Conservation (phyloP, 78 protist species). For the Andalucia godoyi region DNA sequence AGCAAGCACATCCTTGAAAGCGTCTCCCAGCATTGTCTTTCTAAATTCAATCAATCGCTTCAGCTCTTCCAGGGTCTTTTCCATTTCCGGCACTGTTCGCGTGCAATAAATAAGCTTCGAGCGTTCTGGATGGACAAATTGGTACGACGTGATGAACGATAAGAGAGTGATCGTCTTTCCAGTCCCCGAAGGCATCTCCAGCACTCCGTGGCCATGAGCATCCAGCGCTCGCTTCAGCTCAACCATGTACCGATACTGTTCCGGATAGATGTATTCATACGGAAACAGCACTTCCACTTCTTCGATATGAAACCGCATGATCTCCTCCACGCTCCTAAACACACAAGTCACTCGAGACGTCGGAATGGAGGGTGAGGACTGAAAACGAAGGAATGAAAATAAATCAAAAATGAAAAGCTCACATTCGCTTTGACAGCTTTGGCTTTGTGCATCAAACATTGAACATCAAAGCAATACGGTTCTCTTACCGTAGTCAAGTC, state of each 20-base stretch:
- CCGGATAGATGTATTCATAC: constrained; percentile 88
- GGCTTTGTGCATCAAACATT: too few species aligned
- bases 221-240: constrained; percentile 78
- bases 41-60: constrained; percentile 30
- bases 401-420: too few species aligned
- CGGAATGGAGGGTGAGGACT: too few species aligned
- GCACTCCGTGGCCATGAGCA: constrained; percentile 58
- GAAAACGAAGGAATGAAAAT: too few species aligned
- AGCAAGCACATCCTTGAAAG: neutral
- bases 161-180: constrained; percentile 95
- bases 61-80: constrained; percentile 76
- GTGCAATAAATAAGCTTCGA: constrained; percentile 88
- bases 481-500: too few species aligned
- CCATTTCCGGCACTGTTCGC: constrained; percentile 94
- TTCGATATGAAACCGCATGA: constrained; percentile 65
- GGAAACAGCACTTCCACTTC: constrained; percentile 89
- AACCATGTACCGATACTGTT: constrained; percentile 91
- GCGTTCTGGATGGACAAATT: constrained; percentile 7
- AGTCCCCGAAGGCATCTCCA: constrained; percentile 99
- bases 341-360: too few species aligned
- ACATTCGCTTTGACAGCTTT: too few species aligned
- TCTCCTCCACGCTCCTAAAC: too few species aligned
- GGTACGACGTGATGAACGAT: constrained; percentile 67
- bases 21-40: constrained; percentile 10
- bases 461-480: too few species aligned